Evolutionary conservation across 176 grass and related monocot species (phyloP).

Genomic region (Aegilops bicornis): DNA sequence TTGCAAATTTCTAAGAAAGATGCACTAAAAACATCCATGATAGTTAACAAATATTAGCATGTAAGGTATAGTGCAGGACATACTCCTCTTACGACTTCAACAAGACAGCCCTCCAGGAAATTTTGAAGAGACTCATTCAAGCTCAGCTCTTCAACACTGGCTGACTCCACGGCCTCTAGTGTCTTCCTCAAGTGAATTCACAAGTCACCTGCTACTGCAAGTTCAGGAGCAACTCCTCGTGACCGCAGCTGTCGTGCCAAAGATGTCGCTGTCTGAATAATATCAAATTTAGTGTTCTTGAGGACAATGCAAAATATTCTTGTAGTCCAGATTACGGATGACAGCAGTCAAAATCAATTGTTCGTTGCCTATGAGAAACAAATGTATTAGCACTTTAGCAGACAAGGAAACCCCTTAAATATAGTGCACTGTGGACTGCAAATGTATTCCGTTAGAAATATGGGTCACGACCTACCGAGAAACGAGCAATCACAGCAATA

Average conservation of each 20-base stretch:
- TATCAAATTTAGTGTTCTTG: conserved; percentile 72
- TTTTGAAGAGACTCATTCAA: conserved; percentile 95
- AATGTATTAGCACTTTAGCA: conserved; percentile 17
- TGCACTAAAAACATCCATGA: conserved; percentile 12
- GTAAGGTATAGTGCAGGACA: conserved; percentile 21
- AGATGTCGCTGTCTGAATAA: conserved; percentile 75
- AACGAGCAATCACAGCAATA: neutral
- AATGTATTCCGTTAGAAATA: neutral
- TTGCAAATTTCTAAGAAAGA: neutral
- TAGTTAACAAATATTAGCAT: conserved; percentile 15
- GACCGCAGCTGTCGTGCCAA: conserved; percentile 74
- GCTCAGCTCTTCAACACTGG: conserved; percentile 63
- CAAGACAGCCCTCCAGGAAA: conserved; percentile 82
- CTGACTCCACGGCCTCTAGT: conserved; percentile 76
- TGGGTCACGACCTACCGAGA: neutral
- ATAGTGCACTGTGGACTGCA: conserved; percentile 4
- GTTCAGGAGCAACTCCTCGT: conserved; percentile 59
- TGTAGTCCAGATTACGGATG: conserved; percentile 88
- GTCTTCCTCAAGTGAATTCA: conserved; percentile 95
- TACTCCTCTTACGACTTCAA: conserved; percentile 97
- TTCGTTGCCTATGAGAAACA: conserved; percentile 65
- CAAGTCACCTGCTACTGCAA: conserved; percentile 72
- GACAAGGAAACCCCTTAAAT: neutral
- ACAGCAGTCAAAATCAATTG: conserved; percentile 74
- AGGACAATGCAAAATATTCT: conserved; percentile 60